A percentile compares a stretch with the other conserved stretches of the same genome.
Evolutionary conservation across 2,329 filamentous ascomycete genomes (phyloP).

Genomic region (Fusarium begoniae): DNA sequence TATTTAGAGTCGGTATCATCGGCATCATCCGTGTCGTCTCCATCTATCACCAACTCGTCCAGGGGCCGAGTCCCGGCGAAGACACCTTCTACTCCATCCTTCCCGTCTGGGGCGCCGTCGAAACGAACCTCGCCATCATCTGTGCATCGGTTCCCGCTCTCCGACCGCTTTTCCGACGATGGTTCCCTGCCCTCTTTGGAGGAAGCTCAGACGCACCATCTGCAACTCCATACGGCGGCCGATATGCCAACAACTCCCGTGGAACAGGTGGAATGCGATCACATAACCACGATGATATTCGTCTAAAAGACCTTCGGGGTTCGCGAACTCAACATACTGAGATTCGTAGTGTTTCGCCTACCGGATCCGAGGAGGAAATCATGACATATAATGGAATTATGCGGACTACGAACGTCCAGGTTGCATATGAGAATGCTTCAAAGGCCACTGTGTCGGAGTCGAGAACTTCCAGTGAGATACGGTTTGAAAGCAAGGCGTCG

Average conservation of each 20-base stretch:
- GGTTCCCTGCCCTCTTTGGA: conserved; percentile 45
- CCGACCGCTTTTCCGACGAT: conserved; percentile 46
- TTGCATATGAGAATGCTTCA: conserved; percentile 33
- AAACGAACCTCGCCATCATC: conserved; percentile 50
- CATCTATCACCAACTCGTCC: conserved; percentile 37
- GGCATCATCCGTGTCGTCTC: conserved; percentile 47
- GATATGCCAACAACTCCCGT: conserved; percentile 24
- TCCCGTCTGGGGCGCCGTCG: conserved; percentile 48
- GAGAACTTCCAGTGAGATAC: conserved; percentile 23
- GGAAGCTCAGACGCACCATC: conserved; percentile 24
- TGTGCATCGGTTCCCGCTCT: conserved; percentile 48
- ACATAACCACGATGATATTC: conserved; percentile 20
- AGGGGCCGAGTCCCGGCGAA: conserved; percentile 34
- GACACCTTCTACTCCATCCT: conserved; percentile 42
- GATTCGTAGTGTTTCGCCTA: conserved; percentile 47
- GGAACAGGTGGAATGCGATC: conserved; percentile 33
- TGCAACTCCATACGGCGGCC: conserved; percentile 11
- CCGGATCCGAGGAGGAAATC: conserved; percentile 51
- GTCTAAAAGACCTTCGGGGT: conserved; percentile 32
- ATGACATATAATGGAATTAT: conserved; percentile 54
- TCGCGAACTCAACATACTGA: conserved; percentile 44
- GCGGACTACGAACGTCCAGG: conserved; percentile 46
- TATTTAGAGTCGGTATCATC: conserved; percentile 45
- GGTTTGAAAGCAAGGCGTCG: conserved; percentile 12
- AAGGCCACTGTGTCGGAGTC: conserved; percentile 13